Base-by-base conservation (phyloP, 139 green algal species). In the Chara braunii region DNA sequence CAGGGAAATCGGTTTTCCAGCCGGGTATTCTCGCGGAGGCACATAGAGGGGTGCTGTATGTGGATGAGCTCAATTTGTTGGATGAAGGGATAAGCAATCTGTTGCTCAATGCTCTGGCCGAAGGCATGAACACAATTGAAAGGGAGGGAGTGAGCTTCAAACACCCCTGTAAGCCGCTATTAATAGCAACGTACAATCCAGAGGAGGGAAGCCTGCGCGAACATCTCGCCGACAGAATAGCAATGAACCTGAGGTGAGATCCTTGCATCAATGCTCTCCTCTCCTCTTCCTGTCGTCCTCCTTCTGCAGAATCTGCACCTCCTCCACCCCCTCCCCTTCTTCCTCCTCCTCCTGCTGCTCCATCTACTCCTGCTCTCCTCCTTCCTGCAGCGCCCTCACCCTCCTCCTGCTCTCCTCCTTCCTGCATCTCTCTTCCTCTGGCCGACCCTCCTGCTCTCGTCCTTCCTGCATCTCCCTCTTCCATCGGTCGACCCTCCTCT, bases 171-270 rank as follows among this genome's bases (percentile, higher is more conserved):
- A 69, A 67, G 11, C 93, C 93, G 42, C 83, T 99, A 64, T 78
- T 99, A 45, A 96, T 99, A 45, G 90, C 91, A 5, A 99, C 93
- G 0, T 99, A 91, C 83, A 99, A 99, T 80, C 93, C 93, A 11
- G 93, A 99, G 81, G 78, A 82, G 64, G 93, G 93, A 1, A 53
- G 78, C 14, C 75, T 99, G 55, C 72, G 93, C 7, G 91, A 99
- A 82, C 93, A 99, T 84, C 83, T 99, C 55, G 81, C 98, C 56
- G 93, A 99, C 84, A 86, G 93, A 74, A 93, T 99, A 40, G 88
- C 93, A 32, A 87, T 99, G 72, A 90, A 80, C 1, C 85, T 99
- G 22, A 86, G 57, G 1, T 89, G 86, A 0, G 91, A n/a, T n/a
- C n/a, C n/a, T n/a, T n/a, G n/a, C n/a, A n/a, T n/a, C n/a, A n/a